A percentile compares a stretch with the other conserved stretches of the same genome.
These are phyloP conservation scores for Mortierella sp. DNA, from an alignment of 371 early-diverging fungal genomes.

Conservation along the genomic window DNA sequence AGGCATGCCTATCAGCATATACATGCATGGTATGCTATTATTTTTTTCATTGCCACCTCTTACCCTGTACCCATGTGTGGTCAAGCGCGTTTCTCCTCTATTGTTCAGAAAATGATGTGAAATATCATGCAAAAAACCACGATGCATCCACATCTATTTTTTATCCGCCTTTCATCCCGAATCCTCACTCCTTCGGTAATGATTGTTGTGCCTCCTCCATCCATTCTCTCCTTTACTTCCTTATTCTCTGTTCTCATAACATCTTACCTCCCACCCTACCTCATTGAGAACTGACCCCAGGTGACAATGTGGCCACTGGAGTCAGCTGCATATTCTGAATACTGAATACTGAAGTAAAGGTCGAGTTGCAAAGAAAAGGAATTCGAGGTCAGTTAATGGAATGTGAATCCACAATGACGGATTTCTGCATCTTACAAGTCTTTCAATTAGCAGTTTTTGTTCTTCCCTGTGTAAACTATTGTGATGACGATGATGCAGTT, in stretches of 20 bases:
- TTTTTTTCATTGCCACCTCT: background rate
- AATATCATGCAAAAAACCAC: conserved; percentile 28
- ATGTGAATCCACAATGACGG: conserved; percentile 11
- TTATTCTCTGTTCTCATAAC: conserved; percentile 15
- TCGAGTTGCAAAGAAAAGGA: background rate
- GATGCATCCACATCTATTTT: conserved; percentile 17
- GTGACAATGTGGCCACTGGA: background rate
- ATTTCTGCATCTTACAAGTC: conserved; percentile 7
- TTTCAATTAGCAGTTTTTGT: background rate
- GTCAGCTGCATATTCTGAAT: background rate
- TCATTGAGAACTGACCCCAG: background rate
- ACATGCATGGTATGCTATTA: background rate
- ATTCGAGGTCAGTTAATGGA: background rate
- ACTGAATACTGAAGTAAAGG: background rate
- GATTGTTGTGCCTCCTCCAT: background rate
- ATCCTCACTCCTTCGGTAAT: background rate
- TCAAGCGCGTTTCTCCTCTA: background rate
- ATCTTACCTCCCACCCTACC: background rate
- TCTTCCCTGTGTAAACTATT: background rate
- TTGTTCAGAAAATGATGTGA: conserved; percentile 13
- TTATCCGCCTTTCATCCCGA: conserved; percentile 13
- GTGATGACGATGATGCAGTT: background rate
- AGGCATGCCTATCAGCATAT: too few relatives aligned
- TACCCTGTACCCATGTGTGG: background rate
- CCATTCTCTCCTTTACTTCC: background rate